Evolutionary conservation across 2,329 filamentous ascomycete genomes (phyloP).

Genomic region (Ophiostoma quercus): DNA sequence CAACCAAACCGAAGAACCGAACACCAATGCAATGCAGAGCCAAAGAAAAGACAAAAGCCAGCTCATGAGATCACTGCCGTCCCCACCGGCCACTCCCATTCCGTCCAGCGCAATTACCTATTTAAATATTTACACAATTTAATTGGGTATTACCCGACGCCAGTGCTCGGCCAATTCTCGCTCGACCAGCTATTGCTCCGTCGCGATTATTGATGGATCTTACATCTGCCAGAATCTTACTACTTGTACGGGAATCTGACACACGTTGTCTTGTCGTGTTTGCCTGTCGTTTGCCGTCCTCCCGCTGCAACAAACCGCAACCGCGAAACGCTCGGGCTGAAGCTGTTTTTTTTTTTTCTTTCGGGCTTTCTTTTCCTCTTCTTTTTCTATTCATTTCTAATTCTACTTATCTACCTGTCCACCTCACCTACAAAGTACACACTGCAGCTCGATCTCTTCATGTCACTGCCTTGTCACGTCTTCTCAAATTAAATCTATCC

Average conservation of each 20-base stretch:
- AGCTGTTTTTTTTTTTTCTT: neutral
- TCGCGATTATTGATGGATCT: no score
- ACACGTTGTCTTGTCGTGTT: neutral
- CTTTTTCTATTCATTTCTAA: neutral
- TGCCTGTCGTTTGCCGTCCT: neutral
- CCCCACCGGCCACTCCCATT: neutral
- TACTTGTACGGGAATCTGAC: no score
- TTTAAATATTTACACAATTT: neutral
- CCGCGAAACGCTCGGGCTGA: neutral
- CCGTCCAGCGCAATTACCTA: neutral
- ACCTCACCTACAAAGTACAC: no score
- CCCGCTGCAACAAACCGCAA: neutral
- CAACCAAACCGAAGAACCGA: neutral
- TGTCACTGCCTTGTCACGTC: neutral
- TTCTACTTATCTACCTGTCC: neutral
- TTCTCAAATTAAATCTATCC: neutral
- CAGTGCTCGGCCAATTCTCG: neutral
- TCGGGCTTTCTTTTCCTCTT: neutral
- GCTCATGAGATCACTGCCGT: neutral
- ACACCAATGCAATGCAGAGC: neutral
- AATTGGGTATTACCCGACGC: neutral
- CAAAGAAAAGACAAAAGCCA: neutral
- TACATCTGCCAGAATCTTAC: no score
- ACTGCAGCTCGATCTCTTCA: neutral
- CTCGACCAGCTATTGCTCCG: neutral